These are phyloP conservation scores for Wallacemonas sp. DNA, from an alignment of 208 protist species.

Conservation along the genomic window DNA sequence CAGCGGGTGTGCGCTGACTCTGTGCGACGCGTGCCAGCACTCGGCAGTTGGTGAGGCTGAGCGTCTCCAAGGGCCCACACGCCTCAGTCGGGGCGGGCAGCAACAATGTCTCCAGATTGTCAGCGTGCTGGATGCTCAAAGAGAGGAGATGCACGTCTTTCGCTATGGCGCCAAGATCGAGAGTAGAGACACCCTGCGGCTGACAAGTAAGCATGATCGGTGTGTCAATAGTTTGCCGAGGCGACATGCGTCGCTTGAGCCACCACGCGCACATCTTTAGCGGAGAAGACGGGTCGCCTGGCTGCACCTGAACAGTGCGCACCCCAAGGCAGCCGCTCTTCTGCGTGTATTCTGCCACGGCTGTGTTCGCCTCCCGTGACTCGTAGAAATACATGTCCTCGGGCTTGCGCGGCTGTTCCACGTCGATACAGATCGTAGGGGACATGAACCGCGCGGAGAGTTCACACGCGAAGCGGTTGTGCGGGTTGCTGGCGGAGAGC, in stretches of 20 bases:
- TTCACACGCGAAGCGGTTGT: not conserved
- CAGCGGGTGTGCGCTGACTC: not conserved
- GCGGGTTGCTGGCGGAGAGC: not conserved
- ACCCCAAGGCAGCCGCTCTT: not conserved
- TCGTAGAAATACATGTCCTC: not conserved
- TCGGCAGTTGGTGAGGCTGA: not conserved
- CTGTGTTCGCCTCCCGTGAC: not conserved
- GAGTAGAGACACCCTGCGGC: not conserved
- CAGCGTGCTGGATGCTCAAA: not conserved
- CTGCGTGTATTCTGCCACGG: not conserved
- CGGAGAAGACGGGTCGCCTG: not conserved
- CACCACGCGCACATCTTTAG: not conserved
- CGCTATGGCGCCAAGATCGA: not conserved
- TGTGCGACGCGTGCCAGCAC: not conserved
- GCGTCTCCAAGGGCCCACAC: not conserved
- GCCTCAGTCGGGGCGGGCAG: not conserved
- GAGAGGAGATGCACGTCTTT: not conserved
- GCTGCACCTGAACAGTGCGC: not conserved
- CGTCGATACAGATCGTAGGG: not conserved
- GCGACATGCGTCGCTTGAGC: not conserved
- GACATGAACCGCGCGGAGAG: not conserved
- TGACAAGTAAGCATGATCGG: not conserved
- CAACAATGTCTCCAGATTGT: not conserved
- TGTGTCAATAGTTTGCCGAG: not conserved
- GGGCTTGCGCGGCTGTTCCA: not conserved